These are phyloP conservation scores for Apiotrichum laibachii DNA, from an alignment of 1,284 basidiomycete species.

Conservation along the genomic window DNA sequence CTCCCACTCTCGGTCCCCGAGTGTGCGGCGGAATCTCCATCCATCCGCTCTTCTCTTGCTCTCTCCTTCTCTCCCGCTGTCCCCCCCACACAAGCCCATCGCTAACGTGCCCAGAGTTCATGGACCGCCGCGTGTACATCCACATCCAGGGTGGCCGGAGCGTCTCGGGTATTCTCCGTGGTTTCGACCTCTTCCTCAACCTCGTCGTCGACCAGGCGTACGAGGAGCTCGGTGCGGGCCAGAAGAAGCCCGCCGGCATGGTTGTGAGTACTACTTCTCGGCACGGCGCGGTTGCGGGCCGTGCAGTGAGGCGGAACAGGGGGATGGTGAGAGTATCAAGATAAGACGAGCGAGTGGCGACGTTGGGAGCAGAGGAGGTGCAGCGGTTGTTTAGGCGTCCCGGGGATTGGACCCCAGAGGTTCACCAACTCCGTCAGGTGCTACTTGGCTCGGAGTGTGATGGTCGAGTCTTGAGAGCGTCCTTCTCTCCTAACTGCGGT, in stretches of 20 bases:
- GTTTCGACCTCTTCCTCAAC: conserved; percentile 98
- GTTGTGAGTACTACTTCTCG: conserved; percentile 62
- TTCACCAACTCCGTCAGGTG: no score
- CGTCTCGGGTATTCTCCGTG: conserved; percentile 91
- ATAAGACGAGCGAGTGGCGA: no score
- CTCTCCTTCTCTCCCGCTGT: background rate
- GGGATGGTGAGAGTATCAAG: background rate
- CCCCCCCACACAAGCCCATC: background rate
- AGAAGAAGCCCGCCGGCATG: conserved; percentile 84
- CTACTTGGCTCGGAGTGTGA: no score
- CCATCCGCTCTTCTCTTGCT: background rate
- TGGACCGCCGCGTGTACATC: conserved; percentile 96
- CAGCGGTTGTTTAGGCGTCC: no score
- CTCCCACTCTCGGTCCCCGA: no score
- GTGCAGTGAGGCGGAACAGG: no score
- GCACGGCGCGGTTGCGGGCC: background rate
- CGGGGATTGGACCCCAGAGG: no score
- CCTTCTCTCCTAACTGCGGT: no score
- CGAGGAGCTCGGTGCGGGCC: conserved; percentile 86
- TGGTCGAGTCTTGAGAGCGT: no score
- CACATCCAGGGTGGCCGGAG: conserved; percentile 94
- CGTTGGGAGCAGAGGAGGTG: no score
- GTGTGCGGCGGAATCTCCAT: no score
- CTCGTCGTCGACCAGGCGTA: conserved; percentile 92
- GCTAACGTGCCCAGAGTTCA: conserved; percentile 63